phyloP scores from a whole-genome alignment of 305 asterid species.

The Fraxinus platypoda region DNA sequence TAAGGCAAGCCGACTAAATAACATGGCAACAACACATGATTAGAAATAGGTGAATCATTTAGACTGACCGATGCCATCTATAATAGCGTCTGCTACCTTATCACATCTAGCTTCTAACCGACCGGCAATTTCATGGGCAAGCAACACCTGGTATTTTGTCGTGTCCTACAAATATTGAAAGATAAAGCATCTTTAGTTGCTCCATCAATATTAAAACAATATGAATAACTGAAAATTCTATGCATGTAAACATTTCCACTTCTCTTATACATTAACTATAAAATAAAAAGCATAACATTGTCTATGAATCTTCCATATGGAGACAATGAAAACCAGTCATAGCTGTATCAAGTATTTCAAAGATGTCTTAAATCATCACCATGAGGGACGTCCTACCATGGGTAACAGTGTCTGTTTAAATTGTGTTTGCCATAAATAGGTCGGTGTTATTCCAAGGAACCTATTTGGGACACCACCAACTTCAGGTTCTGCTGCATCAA shows the following conservation, averaged over 20 bases:
- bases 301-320: slow-evolving; percentile 1
- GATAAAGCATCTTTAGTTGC: slow-evolving; percentile 4
- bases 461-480: slow-evolving; percentile 96
- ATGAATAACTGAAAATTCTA: slow-evolving; percentile 15
- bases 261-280: not conserved
- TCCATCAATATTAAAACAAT: not conserved
- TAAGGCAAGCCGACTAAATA: slow-evolving; percentile 21
- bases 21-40: slow-evolving; percentile 12
- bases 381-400: slow-evolving; percentile 46
- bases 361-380: slow-evolving; percentile 8
- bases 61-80: slow-evolving; percentile 73
- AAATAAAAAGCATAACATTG: not conserved
- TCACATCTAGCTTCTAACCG: slow-evolving; percentile 83
- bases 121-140: slow-evolving; percentile 80
- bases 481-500: slow-evolving; percentile 79
- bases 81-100: slow-evolving; percentile 63
- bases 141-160: slow-evolving; percentile 75
- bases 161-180: slow-evolving; percentile 54
- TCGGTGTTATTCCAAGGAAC: slow-evolving; percentile 86
- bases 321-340: slow-evolving; percentile 12
- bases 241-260: slow-evolving; percentile 10
- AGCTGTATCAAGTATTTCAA: slow-evolving; percentile 16
- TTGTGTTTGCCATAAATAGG: slow-evolving; percentile 86
- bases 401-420: slow-evolving; percentile 61
- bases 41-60: slow-evolving; percentile 14